phyloP scores from a whole-genome alignment of 768 basidiomycete genomes.

The Mycena chlorophos region DNA sequence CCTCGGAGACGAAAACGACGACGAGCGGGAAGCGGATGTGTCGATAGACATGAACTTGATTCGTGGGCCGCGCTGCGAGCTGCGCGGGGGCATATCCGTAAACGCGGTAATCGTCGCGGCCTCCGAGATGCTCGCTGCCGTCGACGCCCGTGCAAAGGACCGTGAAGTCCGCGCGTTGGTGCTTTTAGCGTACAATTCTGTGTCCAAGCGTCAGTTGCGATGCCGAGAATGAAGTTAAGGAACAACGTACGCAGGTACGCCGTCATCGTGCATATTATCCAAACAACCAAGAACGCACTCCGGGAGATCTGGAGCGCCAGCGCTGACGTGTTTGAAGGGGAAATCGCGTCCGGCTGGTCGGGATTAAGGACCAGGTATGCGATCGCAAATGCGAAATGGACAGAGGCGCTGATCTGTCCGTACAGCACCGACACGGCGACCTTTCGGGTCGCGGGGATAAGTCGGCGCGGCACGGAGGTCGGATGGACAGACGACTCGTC shows the following conservation, averaged over 20 bases:
- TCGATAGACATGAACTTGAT: background rate
- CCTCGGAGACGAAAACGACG: slow-evolving; percentile 19
- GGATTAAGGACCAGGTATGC: slow-evolving; percentile 13
- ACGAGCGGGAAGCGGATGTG: slow-evolving; percentile 11
- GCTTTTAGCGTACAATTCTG: slow-evolving; percentile 11
- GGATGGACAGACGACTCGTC: slow-evolving; percentile 7
- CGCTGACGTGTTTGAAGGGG: slow-evolving; percentile 10
- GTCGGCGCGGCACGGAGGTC: no score
- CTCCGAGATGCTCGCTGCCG: slow-evolving; percentile 12
- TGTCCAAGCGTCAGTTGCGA: background rate
- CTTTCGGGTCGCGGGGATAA: slow-evolving; percentile 1
- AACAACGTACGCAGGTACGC: slow-evolving; percentile 22
- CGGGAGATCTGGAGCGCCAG: slow-evolving; percentile 20
- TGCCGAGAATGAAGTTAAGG: background rate
- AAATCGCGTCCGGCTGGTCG: slow-evolving; percentile 13
- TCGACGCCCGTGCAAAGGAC: slow-evolving; percentile 2
- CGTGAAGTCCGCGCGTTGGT: background rate
- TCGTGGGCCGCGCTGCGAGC: background rate
- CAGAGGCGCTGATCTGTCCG: slow-evolving; percentile 21
- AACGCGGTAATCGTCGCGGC: slow-evolving; percentile 10
- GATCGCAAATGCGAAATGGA: slow-evolving; percentile 21
- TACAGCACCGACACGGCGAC: slow-evolving; percentile 16
- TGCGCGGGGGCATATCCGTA: slow-evolving; percentile 12
- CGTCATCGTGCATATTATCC: slow-evolving; percentile 23
- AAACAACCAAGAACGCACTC: slow-evolving; percentile 21